Percentiles rank a stretch among this genome's conserved stretches.
These are phyloP conservation scores for Hypoxylon sp. DNA, from an alignment of 2,329 filamentous ascomycete species.

Conservation along the genomic window DNA sequence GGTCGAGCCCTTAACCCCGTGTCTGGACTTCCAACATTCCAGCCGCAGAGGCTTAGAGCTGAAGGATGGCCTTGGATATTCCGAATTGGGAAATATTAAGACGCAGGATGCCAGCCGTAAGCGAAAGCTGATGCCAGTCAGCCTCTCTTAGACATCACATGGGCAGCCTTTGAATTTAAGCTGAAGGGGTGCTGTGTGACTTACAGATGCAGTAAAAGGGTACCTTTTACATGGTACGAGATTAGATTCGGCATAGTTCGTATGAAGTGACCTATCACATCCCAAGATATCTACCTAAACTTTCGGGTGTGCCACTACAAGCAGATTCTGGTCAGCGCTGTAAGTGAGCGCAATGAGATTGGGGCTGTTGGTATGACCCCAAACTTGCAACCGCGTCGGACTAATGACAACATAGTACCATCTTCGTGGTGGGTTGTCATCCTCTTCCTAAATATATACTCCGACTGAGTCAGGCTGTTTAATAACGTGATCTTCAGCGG, in stretches of 20 bases:
- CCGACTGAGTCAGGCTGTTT: not conserved
- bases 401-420: not conserved
- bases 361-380: too few relatives aligned
- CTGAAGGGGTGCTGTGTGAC: not conserved
- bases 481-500: not conserved
- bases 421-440: not conserved
- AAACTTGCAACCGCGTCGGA: too few relatives aligned
- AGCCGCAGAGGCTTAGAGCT: constrained; percentile 10
- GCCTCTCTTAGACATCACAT: constrained; percentile 7
- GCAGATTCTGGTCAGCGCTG: too few relatives aligned
- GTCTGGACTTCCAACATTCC: constrained; percentile 10
- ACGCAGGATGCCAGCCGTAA: constrained; percentile 7
- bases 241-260: constrained; percentile 3
- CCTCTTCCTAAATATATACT: not conserved
- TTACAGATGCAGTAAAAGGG: not conserved
- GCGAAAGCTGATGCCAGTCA: constrained; percentile 5
- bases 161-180: constrained; percentile 2
- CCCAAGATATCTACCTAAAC: not conserved
- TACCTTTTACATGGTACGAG: too few relatives aligned
- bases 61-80: not conserved
- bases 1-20: not conserved
- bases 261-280: not conserved
- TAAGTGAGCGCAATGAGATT: too few relatives aligned
- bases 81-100: not conserved
- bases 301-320: not conserved